Base-by-base conservation (phyloP, 495 filamentous ascomycete genomes). In the Penicillium crystallinum region DNA sequence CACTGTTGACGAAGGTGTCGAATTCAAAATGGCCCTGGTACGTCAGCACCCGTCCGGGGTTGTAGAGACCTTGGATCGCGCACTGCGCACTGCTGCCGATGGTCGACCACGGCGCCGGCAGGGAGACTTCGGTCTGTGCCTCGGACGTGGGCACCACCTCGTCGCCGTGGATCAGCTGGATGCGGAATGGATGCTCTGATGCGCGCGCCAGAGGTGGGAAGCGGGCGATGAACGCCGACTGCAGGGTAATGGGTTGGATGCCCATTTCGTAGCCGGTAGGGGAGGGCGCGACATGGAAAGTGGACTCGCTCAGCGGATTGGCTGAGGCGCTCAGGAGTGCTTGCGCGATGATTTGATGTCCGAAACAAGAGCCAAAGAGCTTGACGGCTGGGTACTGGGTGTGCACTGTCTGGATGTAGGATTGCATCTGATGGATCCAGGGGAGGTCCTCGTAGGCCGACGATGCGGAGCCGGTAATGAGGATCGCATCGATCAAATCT, bases 361-460 rank as follows among this genome's bases (percentile, higher is more conserved):
- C 75, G 55, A 78, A 78, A 55, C 74, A 78, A 17, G 73, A 72
- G 11, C 75, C 74, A 51, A 77, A 77, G 7, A 77, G 61, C 53
- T 69, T 72, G 11, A 81, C 65, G 8, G 65, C 46, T 0, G 77
- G 76, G 47, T 67, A 74, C 0, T 67, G 34, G 0, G 10, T 34
- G 55, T 74, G 71, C 41, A 75, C 68, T 7, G 42, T 65, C 18
- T 57, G 56, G 17, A 76, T 61, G 51, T 61, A 74, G 0, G 49
- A 43, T 30, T 63, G 42, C 3, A 76, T 53, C 3, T 55, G 35
- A 2, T 23, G 21, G 34, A 76, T 69, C 73, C 73, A 76, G 6
- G 70, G 62, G 14, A 64, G 15, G 6, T 56, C 54, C 21, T 71
- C 67, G 53, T 74, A 73, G 8, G 64, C 66, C 3, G 67, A 70